These are phyloP conservation scores for Colletotrichum liriopes DNA, from an alignment of 2,329 filamentous ascomycete genomes.

Conservation along the genomic window DNA sequence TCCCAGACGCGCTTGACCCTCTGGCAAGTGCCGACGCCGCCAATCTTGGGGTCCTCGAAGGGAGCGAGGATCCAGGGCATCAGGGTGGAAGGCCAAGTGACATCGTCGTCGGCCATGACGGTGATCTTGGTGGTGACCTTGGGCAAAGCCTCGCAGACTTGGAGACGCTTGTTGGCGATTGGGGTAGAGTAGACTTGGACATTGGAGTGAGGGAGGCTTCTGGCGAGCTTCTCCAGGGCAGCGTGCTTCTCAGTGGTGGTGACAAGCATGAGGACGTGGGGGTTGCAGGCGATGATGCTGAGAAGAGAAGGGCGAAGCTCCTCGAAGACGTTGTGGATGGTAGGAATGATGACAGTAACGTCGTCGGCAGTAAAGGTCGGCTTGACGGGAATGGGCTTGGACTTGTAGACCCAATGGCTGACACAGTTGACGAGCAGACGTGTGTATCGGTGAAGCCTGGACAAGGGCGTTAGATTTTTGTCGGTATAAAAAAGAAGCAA, in stretches of 20 bases:
- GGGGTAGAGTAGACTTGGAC: slow-evolving; percentile 83
- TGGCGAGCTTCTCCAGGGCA: slow-evolving; percentile 77
- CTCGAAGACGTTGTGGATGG: slow-evolving; percentile 88
- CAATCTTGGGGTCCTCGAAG: slow-evolving; percentile 87
- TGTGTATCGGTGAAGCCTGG: slow-evolving; percentile 88
- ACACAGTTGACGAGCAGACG: slow-evolving; percentile 88
- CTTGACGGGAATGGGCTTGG: slow-evolving; percentile 85
- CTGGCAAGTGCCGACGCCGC: slow-evolving; percentile 94
- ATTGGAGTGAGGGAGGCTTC: slow-evolving; percentile 71
- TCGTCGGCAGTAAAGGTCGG: slow-evolving; percentile 86
- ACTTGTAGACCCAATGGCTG: slow-evolving; percentile 90
- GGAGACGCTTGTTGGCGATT: slow-evolving; percentile 95
- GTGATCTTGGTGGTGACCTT: slow-evolving; percentile 88
- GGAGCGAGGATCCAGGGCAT: slow-evolving; percentile 94
- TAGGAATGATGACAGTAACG: slow-evolving; percentile 95
- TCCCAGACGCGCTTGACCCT: slow-evolving; percentile 80
- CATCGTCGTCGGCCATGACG: slow-evolving; percentile 95
- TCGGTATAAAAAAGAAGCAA: no score
- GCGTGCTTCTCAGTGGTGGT: slow-evolving; percentile 86
- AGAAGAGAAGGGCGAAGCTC: slow-evolving; percentile 86
- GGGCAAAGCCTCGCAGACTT: slow-evolving; percentile 92
- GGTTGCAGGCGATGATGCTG: slow-evolving; percentile 80
- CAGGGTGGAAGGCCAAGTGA: slow-evolving; percentile 89
- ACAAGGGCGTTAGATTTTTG: slow-evolving; percentile 45
- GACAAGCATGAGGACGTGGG: slow-evolving; percentile 84